Conservation (phyloP, 495 filamentous ascomycete genomes). For the Penicillium lagena region DNA sequence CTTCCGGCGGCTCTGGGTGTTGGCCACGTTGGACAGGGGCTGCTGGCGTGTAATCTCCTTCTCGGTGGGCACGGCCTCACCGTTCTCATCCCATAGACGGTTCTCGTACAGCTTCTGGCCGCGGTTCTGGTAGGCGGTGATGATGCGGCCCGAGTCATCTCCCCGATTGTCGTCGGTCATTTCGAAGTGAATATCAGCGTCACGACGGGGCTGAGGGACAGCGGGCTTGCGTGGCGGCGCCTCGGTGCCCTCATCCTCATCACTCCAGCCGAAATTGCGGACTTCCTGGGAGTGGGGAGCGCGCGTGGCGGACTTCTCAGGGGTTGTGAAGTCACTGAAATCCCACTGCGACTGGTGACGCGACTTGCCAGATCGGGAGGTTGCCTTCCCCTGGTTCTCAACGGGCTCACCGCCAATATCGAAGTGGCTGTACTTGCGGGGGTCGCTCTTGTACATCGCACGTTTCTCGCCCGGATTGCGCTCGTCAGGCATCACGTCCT, state of each 20-base stretch:
- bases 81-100: slow-evolving; percentile 56
- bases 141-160: slow-evolving; percentile 23
- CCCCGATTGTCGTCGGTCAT: slow-evolving; percentile 46
- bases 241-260: slow-evolving; percentile 54
- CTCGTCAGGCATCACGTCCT: slow-evolving; percentile 34
- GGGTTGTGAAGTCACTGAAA: slow-evolving; percentile 80
- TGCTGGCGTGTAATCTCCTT: slow-evolving; percentile 19
- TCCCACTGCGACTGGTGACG: slow-evolving; percentile 71
- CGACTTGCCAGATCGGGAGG: slow-evolving; percentile 37
- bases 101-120: slow-evolving; percentile 73
- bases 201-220: slow-evolving; percentile 62
- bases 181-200: slow-evolving; percentile 75
- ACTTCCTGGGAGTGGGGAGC: slow-evolving; percentile 45
- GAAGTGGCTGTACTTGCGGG: slow-evolving; percentile 81
- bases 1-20: slow-evolving; percentile 59
- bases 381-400: slow-evolving; percentile 28
- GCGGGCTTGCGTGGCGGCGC: slow-evolving; percentile 49
- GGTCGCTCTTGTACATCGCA: slow-evolving; percentile 48
- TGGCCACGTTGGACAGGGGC: slow-evolving; percentile 56
- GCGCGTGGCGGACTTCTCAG: slow-evolving; percentile 60
- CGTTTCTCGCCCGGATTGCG: slow-evolving; percentile 33
- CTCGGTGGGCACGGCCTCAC: slow-evolving; percentile 18
- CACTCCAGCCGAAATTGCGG: slow-evolving; percentile 68
- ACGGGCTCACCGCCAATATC: slow-evolving; percentile 63
- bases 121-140: slow-evolving; percentile 47